A percentile compares a stretch with the other conserved stretches of the same genome.
Evolutionary conservation across 139 green algal genomes (phyloP).

Genomic region (Trebouxia sp.): DNA sequence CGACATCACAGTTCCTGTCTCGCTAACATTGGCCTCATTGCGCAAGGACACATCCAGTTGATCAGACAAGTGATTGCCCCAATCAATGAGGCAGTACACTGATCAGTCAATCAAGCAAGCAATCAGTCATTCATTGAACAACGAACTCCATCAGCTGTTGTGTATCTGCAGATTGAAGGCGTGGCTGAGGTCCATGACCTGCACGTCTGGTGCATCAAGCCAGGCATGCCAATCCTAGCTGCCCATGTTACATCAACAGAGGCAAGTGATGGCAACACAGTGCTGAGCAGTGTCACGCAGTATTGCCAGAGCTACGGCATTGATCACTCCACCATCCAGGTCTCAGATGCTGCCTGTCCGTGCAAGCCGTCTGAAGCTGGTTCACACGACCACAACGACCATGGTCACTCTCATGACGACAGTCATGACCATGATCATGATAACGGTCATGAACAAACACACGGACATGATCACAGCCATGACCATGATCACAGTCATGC

Average conservation of each 20-base stretch:
- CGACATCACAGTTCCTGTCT: too few species aligned
- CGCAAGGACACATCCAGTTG: too few species aligned
- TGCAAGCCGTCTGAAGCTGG: neutral
- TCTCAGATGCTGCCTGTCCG: slow-evolving; percentile 13
- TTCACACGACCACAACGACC: too few species aligned
- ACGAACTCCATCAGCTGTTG: neutral
- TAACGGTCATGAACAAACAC: neutral
- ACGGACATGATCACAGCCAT: neutral
- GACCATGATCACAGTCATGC: neutral
- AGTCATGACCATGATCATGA: neutral
- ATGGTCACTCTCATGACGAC: neutral
- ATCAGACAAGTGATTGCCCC: too few species aligned
- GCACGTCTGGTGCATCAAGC: slow-evolving; percentile 89
- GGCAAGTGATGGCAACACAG: slow-evolving; percentile 32
- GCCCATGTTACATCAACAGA: slow-evolving; percentile 66
- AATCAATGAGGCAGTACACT: too few species aligned
- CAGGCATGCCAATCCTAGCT: slow-evolving; percentile 71
- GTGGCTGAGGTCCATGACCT: slow-evolving; percentile 87
- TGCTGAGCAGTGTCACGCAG: slow-evolving; percentile 27
- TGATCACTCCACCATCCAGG: slow-evolving; percentile 78
- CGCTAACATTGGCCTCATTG: too few species aligned
- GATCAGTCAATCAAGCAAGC: neutral
- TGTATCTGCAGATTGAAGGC: slow-evolving; percentile 64
- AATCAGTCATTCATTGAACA: too few species aligned
- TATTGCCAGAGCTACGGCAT: slow-evolving; percentile 57